phyloP scores from a whole-genome alignment of 2,329 filamentous ascomycete species.

The Aspergillus sp. region DNA sequence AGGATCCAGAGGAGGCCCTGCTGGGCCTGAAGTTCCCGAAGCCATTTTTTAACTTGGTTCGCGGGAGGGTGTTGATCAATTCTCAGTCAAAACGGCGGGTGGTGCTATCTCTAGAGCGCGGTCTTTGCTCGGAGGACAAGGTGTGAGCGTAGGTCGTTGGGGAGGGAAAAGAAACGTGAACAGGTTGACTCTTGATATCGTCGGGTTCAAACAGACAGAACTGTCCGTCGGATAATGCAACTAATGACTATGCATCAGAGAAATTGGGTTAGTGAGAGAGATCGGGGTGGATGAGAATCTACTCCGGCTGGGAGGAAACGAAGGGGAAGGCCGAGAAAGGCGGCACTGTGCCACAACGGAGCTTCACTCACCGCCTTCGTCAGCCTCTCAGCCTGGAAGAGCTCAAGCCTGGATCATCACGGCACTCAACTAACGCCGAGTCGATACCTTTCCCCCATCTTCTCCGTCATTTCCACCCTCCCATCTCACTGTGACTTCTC shows the following conservation, averaged over 20 bases:
- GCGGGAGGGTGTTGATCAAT: constrained; percentile 3
- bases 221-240: not conserved
- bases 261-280: constrained; percentile 8
- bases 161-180: not conserved
- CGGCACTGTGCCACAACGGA: constrained; percentile 12
- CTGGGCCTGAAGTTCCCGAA: constrained; percentile 26
- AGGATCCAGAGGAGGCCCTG: constrained; percentile 53
- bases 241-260: constrained; percentile 5
- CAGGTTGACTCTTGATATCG: not conserved
- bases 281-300: constrained; percentile 15
- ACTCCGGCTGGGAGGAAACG: constrained; percentile 16
- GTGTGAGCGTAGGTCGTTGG: not conserved
- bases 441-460: constrained; percentile 9
- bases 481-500: not conserved
- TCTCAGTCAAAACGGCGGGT: constrained; percentile 9
- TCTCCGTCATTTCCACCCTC: constrained; percentile 1
- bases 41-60: constrained; percentile 44
- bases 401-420: constrained; percentile 13
- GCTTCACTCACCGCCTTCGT: constrained; percentile 34
- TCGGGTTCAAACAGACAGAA: not conserved
- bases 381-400: constrained; percentile 23
- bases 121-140: constrained; percentile 16
- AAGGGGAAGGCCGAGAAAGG: constrained; percentile 26
- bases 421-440: constrained; percentile 7
- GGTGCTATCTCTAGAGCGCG: constrained; percentile 8